These are phyloP conservation scores for Calonectria pseudoreteaudii DNA, from an alignment of 2,329 filamentous ascomycete genomes.

Conservation along the genomic window DNA sequence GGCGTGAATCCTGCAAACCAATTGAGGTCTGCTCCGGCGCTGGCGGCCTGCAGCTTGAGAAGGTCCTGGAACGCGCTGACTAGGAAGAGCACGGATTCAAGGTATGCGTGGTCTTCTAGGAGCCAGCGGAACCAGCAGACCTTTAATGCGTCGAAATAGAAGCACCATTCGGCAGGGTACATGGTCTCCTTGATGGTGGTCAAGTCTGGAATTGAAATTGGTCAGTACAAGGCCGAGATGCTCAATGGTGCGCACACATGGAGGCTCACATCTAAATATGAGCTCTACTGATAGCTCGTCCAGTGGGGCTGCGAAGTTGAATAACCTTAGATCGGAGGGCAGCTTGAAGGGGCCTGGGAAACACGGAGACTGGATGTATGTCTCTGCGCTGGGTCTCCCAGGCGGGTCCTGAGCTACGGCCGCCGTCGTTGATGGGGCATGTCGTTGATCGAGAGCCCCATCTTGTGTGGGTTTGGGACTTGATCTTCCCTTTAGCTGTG, in stretches of 20 bases:
- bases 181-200: conserved; percentile 42
- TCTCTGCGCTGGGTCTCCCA: background rate
- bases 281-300: conserved; percentile 25
- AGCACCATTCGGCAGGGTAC: conserved; percentile 46
- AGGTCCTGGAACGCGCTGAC: conserved; percentile 38
- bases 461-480: background rate
- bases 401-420: background rate
- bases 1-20: conserved; percentile 24
- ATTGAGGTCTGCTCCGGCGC: background rate
- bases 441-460: background rate
- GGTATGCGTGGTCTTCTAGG: conserved; percentile 39
- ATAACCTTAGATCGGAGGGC: conserved; percentile 33
- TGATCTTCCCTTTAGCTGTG: background rate
- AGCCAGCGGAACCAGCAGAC: conserved; percentile 46
- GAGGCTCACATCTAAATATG: conserved; percentile 32
- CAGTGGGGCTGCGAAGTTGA: conserved; percentile 35
- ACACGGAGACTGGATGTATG: conserved; percentile 24
- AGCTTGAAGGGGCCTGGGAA: conserved; percentile 25
- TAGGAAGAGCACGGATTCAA: conserved; percentile 42
- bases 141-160: conserved; percentile 35
- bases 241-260: background rate
- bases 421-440: background rate
- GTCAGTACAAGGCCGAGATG: background rate
- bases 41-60: background rate
- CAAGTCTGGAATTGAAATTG: conserved; percentile 35